Evolutionary conservation across 1,284 basidiomycete genomes (phyloP).

Genomic region (Inonotus hispidus): DNA sequence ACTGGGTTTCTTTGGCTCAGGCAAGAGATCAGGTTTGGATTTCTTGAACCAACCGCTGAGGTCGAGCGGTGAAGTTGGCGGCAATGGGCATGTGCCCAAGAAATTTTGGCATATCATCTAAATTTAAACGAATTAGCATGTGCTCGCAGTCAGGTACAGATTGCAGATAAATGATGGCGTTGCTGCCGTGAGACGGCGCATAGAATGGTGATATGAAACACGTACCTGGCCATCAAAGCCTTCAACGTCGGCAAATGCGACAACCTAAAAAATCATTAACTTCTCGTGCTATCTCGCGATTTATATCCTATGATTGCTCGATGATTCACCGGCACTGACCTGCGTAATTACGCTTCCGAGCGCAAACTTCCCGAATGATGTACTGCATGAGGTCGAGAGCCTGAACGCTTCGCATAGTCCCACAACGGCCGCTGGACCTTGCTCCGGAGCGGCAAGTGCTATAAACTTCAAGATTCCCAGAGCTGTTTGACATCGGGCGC

Average conservation of each 20-base stretch:
- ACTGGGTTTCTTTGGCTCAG: conserved; percentile 46
- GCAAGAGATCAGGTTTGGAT: conserved; percentile 64
- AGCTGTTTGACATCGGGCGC: conserved; percentile 56
- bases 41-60: conserved; percentile 53
- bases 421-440: conserved; percentile 54
- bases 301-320: not conserved
- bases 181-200: not conserved
- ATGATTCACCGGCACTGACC: conserved; percentile 30
- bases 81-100: conserved; percentile 43
- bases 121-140: not conserved
- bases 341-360: conserved; percentile 61
- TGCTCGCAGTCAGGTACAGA: not conserved
- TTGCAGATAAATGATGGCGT: not conserved
- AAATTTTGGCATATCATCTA: conserved; percentile 54
- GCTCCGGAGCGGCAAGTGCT: conserved; percentile 53
- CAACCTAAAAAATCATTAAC: conserved; percentile 44
- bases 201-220: conserved; percentile 23
- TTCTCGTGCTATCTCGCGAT: not conserved
- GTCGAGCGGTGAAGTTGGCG: conserved; percentile 48
- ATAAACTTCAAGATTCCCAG: conserved; percentile 66
- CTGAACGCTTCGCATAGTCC: conserved; percentile 57
- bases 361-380: conserved; percentile 41
- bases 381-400: conserved; percentile 47
- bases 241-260: conserved; percentile 57
- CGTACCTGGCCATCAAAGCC: conserved; percentile 64